Conservation (phyloP, 345 rosid species). For the Mangifera indica region DNA sequence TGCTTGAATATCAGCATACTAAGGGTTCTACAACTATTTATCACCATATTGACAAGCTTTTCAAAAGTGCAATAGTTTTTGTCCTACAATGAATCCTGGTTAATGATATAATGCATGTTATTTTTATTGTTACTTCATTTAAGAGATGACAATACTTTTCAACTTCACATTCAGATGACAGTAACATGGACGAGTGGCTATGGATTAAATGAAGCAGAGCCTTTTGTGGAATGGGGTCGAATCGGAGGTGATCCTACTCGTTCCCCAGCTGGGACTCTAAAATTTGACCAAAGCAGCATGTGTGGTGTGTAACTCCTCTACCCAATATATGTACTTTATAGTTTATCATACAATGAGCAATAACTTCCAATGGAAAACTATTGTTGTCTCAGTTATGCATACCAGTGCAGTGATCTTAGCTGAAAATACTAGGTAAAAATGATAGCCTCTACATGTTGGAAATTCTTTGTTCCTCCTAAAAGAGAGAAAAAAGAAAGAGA, state of each 20-base stretch:
- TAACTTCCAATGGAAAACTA: background rate
- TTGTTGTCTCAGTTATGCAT: background rate
- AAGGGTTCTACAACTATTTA: background rate
- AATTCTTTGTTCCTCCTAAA: background rate
- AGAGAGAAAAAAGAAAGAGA: too few species aligned
- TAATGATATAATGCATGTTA: background rate
- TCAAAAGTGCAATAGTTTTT: background rate
- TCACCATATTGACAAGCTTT: background rate
- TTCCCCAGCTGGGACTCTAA: conserved; percentile 66
- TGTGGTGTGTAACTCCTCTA: conserved; percentile 46
- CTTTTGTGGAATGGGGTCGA: conserved; percentile 65
- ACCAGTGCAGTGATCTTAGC: background rate
- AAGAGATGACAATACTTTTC: conserved; percentile 4
- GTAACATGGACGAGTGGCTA: conserved; percentile 85
- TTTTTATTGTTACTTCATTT: conserved; percentile 2
- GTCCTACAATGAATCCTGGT: background rate
- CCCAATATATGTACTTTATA: background rate
- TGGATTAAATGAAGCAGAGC: conserved; percentile 50
- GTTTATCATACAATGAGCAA: background rate
- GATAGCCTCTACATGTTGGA: background rate
- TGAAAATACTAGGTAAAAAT: background rate
- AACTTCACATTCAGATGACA: conserved; percentile 50
- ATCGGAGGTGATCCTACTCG: conserved; percentile 39
- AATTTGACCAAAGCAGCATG: conserved; percentile 47
- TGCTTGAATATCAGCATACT: background rate